phyloP scores from a whole-genome alignment of 352 stramenopile genomes.

The Globisporangium polare region DNA sequence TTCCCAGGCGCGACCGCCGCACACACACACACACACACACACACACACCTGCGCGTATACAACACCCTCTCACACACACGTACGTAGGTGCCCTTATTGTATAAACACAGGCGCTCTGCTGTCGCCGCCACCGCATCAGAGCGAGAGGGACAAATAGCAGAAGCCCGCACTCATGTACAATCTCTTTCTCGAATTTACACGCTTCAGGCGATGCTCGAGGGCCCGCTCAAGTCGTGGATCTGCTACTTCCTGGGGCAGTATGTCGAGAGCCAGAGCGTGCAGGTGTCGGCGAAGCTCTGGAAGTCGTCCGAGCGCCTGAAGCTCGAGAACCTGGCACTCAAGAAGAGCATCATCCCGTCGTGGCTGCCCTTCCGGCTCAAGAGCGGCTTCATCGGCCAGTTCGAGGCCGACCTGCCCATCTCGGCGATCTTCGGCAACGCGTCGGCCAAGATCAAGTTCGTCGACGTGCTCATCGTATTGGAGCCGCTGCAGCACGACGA shows the following conservation, averaged over 20 bases:
- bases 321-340: conserved; percentile 85
- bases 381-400: conserved; percentile 81
- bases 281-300: conserved; percentile 86
- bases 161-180: not conserved
- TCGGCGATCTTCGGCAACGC: conserved; percentile 79
- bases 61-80: not conserved
- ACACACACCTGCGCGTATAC: not conserved
- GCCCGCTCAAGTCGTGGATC: conserved; percentile 86
- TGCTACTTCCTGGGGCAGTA: conserved; percentile 83
- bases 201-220: conserved; percentile 65
- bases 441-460: conserved; percentile 85
- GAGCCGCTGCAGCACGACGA: conserved; percentile 70
- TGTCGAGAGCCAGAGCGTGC: conserved; percentile 82
- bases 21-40: not conserved
- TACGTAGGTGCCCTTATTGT: not conserved
- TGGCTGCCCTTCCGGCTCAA: conserved; percentile 87
- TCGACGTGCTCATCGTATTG: conserved; percentile 81
- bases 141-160: not conserved
- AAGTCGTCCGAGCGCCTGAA: conserved; percentile 84
- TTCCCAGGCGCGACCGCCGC: not conserved
- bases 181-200: not conserved
- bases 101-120: not conserved
- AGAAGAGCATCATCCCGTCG: conserved; percentile 71
- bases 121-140: not conserved
- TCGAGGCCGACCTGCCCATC: conserved; percentile 82